A percentile compares a stretch with the other conserved stretches of the same genome.
phyloP scores from a whole-genome alignment of 148 eudicot species.

The Rhododendron ferrugineum region DNA sequence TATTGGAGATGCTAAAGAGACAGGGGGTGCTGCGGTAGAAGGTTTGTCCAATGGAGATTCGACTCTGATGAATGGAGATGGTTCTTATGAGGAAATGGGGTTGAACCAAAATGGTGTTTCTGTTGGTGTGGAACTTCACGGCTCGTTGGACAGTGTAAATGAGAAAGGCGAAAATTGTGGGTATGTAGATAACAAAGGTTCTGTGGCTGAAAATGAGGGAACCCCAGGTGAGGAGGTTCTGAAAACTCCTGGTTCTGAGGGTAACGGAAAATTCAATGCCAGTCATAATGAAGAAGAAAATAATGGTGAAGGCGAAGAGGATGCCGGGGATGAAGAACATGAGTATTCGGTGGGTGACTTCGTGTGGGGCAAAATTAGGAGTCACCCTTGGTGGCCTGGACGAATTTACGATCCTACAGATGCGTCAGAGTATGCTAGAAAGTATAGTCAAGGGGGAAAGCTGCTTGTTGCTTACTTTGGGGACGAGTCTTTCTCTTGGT shows the following conservation, averaged over 20 bases:
- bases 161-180: conserved; percentile 10
- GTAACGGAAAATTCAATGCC: neutral
- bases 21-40: neutral
- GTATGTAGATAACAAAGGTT: neutral
- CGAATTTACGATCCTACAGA: conserved; percentile 49
- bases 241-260: conserved; percentile 10
- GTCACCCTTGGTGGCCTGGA: conserved; percentile 96
- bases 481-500: conserved; percentile 81
- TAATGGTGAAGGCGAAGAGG: neutral
- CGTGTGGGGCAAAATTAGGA: conserved; percentile 77
- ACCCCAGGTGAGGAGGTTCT: conserved; percentile 4
- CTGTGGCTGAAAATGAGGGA: conserved; percentile 11
- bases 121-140: neutral
- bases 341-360: conserved; percentile 54
- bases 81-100: neutral
- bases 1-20: conserved; percentile 7
- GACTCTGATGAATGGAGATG: neutral
- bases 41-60: neutral
- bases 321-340: conserved; percentile 19
- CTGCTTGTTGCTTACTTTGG: conserved; percentile 76
- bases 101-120: conserved; percentile 6
- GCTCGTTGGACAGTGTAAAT: neutral
- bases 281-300: neutral
- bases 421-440: conserved; percentile 62
- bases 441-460: conserved; percentile 34